Percentiles rank a stretch among this genome's conserved stretches.
Evolutionary conservation across 108 stramenopile genomes (phyloP).

Genomic region (Fragilaria crotonensis): DNA sequence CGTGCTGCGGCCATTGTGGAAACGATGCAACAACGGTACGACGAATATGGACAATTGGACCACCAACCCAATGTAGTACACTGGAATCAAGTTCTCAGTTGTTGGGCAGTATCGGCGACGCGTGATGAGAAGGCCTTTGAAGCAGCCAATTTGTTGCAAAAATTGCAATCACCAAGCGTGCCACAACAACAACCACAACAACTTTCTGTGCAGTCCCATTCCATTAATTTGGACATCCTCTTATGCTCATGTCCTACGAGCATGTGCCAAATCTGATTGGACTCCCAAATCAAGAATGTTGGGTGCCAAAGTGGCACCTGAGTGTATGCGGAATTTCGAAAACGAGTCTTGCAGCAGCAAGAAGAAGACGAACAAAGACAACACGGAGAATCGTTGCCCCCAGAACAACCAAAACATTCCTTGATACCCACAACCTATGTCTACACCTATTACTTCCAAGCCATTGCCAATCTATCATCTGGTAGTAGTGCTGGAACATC

Average conservation of each 20-base stretch:
- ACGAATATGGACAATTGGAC: background rate
- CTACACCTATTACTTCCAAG: too few relatives aligned
- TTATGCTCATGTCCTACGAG: slow-evolving; percentile 7
- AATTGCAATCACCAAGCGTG: background rate
- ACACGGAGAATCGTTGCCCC: too few relatives aligned
- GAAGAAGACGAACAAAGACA: too few relatives aligned
- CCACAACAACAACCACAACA: too few relatives aligned
- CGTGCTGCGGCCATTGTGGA: background rate
- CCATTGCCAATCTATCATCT: too few relatives aligned
- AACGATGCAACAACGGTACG: background rate
- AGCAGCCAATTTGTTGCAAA: background rate
- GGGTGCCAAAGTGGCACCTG: slow-evolving; percentile 24
- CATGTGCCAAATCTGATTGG: slow-evolving; percentile 2
- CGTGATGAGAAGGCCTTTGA: background rate
- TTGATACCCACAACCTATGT: too few relatives aligned
- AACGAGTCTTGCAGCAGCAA: too few relatives aligned
- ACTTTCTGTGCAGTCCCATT: too few relatives aligned
- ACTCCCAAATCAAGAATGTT: background rate
- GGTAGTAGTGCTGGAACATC: too few relatives aligned
- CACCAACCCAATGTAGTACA: background rate
- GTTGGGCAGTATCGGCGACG: background rate
- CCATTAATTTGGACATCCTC: slow-evolving; percentile 2
- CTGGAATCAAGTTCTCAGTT: slow-evolving; percentile 8
- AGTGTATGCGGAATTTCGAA: slow-evolving; percentile 24
- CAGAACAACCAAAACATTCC: too few relatives aligned